Evolutionary conservation across 208 protist genomes (phyloP), one percentile per base, ranked within the genome.

Genomic region (Novymonas esmeraldas): DNA sequence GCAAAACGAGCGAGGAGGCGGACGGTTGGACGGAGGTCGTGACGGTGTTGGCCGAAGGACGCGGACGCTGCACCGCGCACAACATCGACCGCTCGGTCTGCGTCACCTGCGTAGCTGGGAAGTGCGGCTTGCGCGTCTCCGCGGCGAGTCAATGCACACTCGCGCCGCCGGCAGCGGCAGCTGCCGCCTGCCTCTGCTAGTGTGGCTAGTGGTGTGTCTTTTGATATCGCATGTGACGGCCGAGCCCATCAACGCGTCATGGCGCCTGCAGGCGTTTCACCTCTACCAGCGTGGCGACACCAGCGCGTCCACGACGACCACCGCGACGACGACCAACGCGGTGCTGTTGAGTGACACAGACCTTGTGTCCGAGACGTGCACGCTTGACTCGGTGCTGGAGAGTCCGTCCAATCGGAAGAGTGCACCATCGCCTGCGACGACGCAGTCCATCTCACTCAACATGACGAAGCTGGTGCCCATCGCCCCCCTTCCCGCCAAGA

Each of bases 211-310:
- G n/a, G n/a, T n/a, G n/a, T n/a, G n/a, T 52, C 24, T 22, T 29
- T 20, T 33, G 13, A 20, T 38, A 29, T 29, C 16, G 24, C 18
- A 11, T 20, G 10, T 56, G 50, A 39, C 24, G 24, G 50, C 38
- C 24, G 14, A 6, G 14, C 18, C 18, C 2, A 22, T 28, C 6
- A 41, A 11, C 2, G 16, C 44, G 22, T 3, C 28, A 1, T 60
- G 70, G 70, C 29, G 16, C 0, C 46, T 65, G 5, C 61, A 64
- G 14, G 62, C 56, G 22, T 64, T 58, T 46, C 54, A 70, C 48
- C 55, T 69, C 22, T 51, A 65, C 33, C 54, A 41, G 14, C 50
- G 45, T 31, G 42, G 55, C 33, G 55, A 64, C 24, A 9, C 54
- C 24, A 28, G 42, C 10, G 26, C 54, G 7, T 28, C 26, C 6